phyloP scores from a whole-genome alignment of 768 basidiomycete species.

The Termitomyces bulborhizus region DNA sequence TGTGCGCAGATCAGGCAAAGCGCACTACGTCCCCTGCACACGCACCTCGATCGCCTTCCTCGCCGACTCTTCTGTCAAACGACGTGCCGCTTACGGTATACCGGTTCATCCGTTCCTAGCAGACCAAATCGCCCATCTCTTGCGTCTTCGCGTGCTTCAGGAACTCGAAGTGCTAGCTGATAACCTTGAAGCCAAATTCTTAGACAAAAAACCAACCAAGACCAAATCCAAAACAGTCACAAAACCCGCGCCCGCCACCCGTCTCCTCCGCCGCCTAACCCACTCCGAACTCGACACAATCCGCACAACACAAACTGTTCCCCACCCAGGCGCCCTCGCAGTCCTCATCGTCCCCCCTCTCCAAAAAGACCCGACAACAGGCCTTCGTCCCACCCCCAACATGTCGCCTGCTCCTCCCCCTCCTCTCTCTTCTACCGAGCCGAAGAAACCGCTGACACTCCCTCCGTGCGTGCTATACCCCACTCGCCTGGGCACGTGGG shows the following conservation, averaged over 20 bases:
- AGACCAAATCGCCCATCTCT: slow-evolving; percentile 55
- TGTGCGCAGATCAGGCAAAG: slow-evolving; percentile 35
- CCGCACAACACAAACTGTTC: slow-evolving; percentile 38
- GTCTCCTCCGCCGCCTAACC: slow-evolving; percentile 58
- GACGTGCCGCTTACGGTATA: slow-evolving; percentile 23
- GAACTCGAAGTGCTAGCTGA: slow-evolving; percentile 60
- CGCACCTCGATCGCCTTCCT: slow-evolving; percentile 38
- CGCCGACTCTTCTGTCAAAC: slow-evolving; percentile 27
- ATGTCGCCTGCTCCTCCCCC: slow-evolving; percentile 6
- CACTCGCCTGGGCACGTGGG: background rate
- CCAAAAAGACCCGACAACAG: slow-evolving; percentile 45
- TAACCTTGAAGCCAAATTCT: slow-evolving; percentile 24
- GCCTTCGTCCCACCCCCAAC: slow-evolving; percentile 29
- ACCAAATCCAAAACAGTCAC: slow-evolving; percentile 1
- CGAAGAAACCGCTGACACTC: background rate
- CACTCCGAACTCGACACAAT: slow-evolving; percentile 50
- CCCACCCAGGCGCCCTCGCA: slow-evolving; percentile 53
- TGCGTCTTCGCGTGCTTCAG: slow-evolving; percentile 71
- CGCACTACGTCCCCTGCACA: slow-evolving; percentile 56
- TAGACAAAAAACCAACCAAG: no score
- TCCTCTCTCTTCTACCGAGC: background rate
- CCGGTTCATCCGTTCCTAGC: slow-evolving; percentile 36
- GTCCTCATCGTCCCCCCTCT: slow-evolving; percentile 64
- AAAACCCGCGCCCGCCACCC: slow-evolving; percentile 10
- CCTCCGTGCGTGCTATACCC: background rate